Evolutionary conservation across 2,329 filamentous ascomycete genomes (phyloP), one percentile per base, ranked within the genome.

Genomic region (Fusarium setosum): DNA sequence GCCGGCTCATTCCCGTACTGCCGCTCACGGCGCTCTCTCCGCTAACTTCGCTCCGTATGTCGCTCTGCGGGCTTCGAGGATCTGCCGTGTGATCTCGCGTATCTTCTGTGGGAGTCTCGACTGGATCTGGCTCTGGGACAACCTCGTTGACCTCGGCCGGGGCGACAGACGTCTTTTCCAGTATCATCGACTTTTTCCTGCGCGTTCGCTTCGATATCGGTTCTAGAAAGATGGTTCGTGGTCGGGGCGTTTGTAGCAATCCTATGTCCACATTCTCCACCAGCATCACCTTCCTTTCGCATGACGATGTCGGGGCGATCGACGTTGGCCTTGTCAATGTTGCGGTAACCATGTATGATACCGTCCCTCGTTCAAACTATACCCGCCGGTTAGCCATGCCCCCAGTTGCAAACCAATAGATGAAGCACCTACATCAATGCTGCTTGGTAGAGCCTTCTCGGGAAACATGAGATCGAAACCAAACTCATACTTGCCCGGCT

Each of bases 281-380:
- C 8, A 97, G 82, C 60, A 90, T 88, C 20, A 99, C 85, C 72
- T 94, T 94, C 62, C 89, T 87, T 68, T 97, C 93, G 78, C 92
- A 96, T 32, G 88, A 91, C 10, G 90, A 86, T 3, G 90, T 94
- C 3, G 95, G 90, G 13, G 90, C 86, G 63, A 97, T 96, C 6
- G 94, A 90, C 0, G 92, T 96, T 18, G 96, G 95, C 56, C 94
- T 89, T 18, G 95, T 98, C 57, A 98, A 78, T 9, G 94, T 97
- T 29, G 95, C 91, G 6, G 93, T 95, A 71, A 98, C 87, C 81
- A 95, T 89, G 79, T 98, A 99, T 18, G 92, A 91, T 71, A 99
- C 93, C 3, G 93, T 94, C 32, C 96, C 96, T 74, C 95, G 90
- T 79, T 98, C 96, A 77, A 99, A 99, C 94, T 98, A 77, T 24